phyloP scores from a whole-genome alignment of 345 rosid genomes.

The Lagerstroemia speciosa region DNA sequence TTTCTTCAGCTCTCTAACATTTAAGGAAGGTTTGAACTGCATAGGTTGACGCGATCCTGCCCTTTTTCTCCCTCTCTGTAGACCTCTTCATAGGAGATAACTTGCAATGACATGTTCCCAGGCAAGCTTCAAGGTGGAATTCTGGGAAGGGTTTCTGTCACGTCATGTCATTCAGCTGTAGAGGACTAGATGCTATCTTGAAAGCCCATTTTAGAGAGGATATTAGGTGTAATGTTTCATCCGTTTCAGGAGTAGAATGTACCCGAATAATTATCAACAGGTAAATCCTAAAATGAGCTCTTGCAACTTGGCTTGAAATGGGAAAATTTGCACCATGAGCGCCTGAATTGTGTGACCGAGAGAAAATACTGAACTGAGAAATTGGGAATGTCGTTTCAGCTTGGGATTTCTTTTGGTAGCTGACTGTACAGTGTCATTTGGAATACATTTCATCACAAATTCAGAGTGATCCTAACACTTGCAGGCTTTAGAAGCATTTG shows the following conservation, averaged over 20 bases:
- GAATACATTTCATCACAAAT: not conserved
- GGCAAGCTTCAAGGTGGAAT: not conserved
- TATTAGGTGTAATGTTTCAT: too few relatives aligned
- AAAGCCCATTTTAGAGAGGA: not conserved
- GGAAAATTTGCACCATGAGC: not conserved
- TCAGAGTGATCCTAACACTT: not conserved
- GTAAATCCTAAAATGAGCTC: too few relatives aligned
- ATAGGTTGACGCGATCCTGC: not conserved
- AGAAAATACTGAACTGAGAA: not conserved
- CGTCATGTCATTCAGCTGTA: not conserved
- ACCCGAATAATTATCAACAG: too few relatives aligned
- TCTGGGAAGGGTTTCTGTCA: not conserved
- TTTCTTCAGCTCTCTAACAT: not conserved
- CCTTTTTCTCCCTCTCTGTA: not conserved
- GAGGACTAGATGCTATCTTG: not conserved
- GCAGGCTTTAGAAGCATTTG: slow-evolving; percentile 8
- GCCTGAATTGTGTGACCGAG: not conserved
- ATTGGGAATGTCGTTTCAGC: not conserved
- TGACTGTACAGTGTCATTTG: not conserved
- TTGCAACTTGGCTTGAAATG: not conserved
- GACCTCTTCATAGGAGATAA: not conserved
- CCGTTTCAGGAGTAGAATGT: too few relatives aligned
- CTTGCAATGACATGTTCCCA: not conserved
- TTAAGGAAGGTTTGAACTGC: not conserved
- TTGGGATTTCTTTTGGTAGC: not conserved